A percentile compares a stretch with the other conserved stretches of the same genome.
These are phyloP conservation scores for Obelidium mucronatum DNA, from an alignment of 192 early-diverging fungal genomes.

Conservation along the genomic window DNA sequence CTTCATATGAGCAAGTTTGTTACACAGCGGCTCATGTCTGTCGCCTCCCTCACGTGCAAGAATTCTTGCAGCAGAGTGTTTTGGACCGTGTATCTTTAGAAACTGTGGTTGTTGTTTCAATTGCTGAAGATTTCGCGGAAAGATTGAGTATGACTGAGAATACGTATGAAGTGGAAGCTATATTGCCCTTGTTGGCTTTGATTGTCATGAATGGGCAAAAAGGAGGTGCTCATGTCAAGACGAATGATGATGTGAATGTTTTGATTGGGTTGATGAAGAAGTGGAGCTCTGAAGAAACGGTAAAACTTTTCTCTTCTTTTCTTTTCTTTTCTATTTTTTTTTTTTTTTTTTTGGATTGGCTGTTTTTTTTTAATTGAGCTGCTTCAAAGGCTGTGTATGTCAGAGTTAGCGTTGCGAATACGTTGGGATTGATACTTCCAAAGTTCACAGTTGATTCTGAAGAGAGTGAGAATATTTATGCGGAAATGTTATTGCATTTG, in stretches of 20 bases:
- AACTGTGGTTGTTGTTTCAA: slow-evolving; percentile 28
- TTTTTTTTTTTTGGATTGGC: slow-evolving; percentile 49
- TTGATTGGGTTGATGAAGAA: slow-evolving; percentile 29
- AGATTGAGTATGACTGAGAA: slow-evolving; percentile 49
- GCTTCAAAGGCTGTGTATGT: too few relatives aligned
- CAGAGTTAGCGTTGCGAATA: slow-evolving; percentile 59
- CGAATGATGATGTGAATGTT: slow-evolving; percentile 41
- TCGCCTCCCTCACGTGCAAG: slow-evolving; percentile 35
- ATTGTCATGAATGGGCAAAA: slow-evolving; percentile 52
- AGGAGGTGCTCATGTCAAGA: not conserved
- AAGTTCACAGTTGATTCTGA: not conserved
- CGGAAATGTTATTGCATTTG: slow-evolving; percentile 60
- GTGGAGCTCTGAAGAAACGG: slow-evolving; percentile 32
- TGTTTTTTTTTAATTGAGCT: too few relatives aligned
- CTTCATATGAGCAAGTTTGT: slow-evolving; percentile 25
- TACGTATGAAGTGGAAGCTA: slow-evolving; percentile 61
- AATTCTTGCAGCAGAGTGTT: not conserved
- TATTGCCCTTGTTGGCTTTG: slow-evolving; percentile 64
- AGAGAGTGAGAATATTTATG: slow-evolving; percentile 25
- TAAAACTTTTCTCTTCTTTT: slow-evolving; percentile 47
- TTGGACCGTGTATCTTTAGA: slow-evolving; percentile 41
- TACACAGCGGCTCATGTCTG: slow-evolving; percentile 52
- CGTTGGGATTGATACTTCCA: slow-evolving; percentile 34
- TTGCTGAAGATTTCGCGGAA: slow-evolving; percentile 47
- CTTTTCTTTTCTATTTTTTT: slow-evolving; percentile 51